These are phyloP conservation scores for Diaporthe sp. DNA, from an alignment of 2,329 filamentous ascomycete species.

Conservation along the genomic window DNA sequence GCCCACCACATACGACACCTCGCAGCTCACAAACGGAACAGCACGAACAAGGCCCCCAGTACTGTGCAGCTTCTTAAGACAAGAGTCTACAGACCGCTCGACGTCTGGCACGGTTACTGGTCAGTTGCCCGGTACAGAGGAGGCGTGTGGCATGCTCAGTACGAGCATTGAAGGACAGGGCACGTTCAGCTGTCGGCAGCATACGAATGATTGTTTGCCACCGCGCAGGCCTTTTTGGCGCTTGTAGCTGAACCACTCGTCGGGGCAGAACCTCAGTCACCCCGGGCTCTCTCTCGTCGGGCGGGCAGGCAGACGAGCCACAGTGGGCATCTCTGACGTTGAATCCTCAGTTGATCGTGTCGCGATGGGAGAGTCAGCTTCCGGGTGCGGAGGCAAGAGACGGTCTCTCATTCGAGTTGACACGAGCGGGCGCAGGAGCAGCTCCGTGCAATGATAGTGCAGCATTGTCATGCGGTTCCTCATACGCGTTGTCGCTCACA, in stretches of 20 bases:
- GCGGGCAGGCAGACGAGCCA: slow-evolving; percentile 25
- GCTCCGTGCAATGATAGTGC: slow-evolving; percentile 41
- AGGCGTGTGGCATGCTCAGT: slow-evolving; percentile 28
- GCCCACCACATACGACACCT: slow-evolving; percentile 41
- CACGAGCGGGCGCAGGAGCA: slow-evolving; percentile 34
- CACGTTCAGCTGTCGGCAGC: slow-evolving; percentile 31
- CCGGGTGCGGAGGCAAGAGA: slow-evolving; percentile 34
- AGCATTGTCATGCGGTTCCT: slow-evolving; percentile 36
- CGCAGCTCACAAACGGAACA: slow-evolving; percentile 40
- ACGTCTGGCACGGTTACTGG: slow-evolving; percentile 32
- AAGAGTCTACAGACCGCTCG: slow-evolving; percentile 19
- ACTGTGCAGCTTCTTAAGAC: slow-evolving; percentile 33
- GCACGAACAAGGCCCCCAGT: slow-evolving; percentile 32
- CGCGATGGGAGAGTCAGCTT: slow-evolving; percentile 18
- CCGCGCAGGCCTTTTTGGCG: slow-evolving; percentile 29
- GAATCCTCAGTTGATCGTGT: slow-evolving; percentile 24
- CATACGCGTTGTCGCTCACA: slow-evolving; percentile 42
- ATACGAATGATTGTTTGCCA: slow-evolving; percentile 39
- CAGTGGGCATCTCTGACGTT: slow-evolving; percentile 25
- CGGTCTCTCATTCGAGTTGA: slow-evolving; percentile 34
- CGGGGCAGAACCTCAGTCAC: not conserved
- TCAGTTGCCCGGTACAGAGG: slow-evolving; percentile 22
- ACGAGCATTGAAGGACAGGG: slow-evolving; percentile 30
- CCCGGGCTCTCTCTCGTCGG: slow-evolving; percentile 7
- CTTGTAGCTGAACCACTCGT: slow-evolving; percentile 6